Evolutionary conservation across 2,329 filamentous ascomycete species (phyloP).

Genomic region (Botryotinia calthae): DNA sequence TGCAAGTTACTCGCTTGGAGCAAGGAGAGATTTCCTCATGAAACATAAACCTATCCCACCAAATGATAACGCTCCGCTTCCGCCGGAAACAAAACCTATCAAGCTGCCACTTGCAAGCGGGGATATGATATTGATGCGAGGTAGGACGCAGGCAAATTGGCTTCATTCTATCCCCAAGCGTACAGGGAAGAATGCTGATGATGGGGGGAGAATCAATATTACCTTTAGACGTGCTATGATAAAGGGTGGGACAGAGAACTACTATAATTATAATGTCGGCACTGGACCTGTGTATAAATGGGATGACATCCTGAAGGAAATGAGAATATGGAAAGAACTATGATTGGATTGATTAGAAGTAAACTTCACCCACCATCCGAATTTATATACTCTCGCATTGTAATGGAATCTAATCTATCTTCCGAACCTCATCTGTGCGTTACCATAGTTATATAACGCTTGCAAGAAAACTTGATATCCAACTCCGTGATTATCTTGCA

Average conservation of each 20-base stretch:
- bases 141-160: constrained; percentile 72
- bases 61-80: constrained; percentile 32
- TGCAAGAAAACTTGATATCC: constrained; percentile 92
- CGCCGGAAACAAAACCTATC: constrained; percentile 43
- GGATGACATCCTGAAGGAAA: constrained; percentile 54
- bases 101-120: constrained; percentile 60
- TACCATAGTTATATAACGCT: constrained; percentile 78
- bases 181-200: constrained; percentile 59
- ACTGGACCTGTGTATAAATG: constrained; percentile 66
- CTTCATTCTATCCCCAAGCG: constrained; percentile 76
- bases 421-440: constrained; percentile 78
- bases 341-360: constrained; percentile 18
- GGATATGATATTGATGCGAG: constrained; percentile 78
- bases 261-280: constrained; percentile 81
- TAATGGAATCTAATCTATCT: constrained; percentile 29
- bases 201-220: constrained; percentile 70
- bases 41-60: constrained; percentile 66
- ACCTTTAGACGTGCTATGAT: constrained; percentile 72
- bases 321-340: constrained; percentile 34
- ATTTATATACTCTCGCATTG: background rate
- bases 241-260: constrained; percentile 74
- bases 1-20: constrained; percentile 71
- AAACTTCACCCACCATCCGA: constrained; percentile 7
- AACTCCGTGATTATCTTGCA: constrained; percentile 75
- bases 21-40: constrained; percentile 71